A percentile compares a stretch with the other conserved stretches of the same genome.
Evolutionary conservation across 805 yeast species (phyloP).

Genomic region (Metschnikowia amazonensis): DNA sequence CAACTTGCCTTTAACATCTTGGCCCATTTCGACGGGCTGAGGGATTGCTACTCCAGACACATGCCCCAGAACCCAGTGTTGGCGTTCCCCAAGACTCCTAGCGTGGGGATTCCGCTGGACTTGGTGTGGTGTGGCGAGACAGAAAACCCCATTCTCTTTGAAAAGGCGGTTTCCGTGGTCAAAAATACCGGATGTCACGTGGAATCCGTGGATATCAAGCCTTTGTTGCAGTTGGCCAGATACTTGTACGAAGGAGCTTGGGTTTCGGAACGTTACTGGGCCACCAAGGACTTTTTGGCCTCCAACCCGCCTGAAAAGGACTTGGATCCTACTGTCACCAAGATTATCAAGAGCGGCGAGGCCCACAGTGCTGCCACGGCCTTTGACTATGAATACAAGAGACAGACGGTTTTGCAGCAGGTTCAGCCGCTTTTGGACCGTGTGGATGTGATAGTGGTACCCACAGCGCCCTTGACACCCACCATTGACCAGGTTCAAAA

Average conservation of each 20-base stretch:
- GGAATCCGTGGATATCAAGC: constrained; percentile 64
- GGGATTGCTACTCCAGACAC: constrained; percentile 77
- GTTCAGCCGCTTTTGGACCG: constrained; percentile 51
- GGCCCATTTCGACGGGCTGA: constrained; percentile 62
- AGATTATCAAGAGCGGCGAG: constrained; percentile 76
- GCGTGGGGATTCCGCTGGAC: constrained; percentile 70
- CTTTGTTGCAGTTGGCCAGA: constrained; percentile 74
- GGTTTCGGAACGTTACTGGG: constrained; percentile 94
- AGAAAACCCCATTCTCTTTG: constrained; percentile 69
- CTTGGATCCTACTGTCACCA: constrained; percentile 78
- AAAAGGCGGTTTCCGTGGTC: constrained; percentile 51
- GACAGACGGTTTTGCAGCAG: constrained; percentile 72
- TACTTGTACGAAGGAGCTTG: constrained; percentile 97
- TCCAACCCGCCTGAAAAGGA: constrained; percentile 65
- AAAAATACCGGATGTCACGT: constrained; percentile 50
- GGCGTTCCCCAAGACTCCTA: constrained; percentile 56
- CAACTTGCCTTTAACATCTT: constrained; percentile 68
- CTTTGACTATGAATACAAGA: constrained; percentile 80
- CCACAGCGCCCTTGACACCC: constrained; percentile 93
- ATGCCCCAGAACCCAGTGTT: constrained; percentile 64
- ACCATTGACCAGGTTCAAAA: constrained; percentile 63
- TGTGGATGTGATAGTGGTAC: constrained; percentile 78
- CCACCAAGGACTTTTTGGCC: constrained; percentile 67
- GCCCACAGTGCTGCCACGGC: constrained; percentile 77
- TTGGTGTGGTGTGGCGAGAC: constrained; percentile 78